Conservation (phyloP, 768 basidiomycete species). For the Holtermannia corniformis region DNA sequence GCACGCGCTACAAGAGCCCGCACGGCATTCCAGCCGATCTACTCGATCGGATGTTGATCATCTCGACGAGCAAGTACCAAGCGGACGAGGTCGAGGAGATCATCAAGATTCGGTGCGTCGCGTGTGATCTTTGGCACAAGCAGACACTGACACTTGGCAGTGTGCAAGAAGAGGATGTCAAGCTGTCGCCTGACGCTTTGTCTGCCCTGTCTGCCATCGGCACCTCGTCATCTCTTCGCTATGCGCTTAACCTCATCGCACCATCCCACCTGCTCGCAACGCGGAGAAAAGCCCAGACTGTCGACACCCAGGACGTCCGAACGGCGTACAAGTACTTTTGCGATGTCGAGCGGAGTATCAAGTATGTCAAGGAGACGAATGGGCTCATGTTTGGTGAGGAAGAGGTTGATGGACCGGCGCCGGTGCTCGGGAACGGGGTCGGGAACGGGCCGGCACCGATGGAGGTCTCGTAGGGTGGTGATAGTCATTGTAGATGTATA, state of each 20-base stretch:
- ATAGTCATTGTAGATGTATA: neutral
- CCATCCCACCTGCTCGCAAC: conserved; percentile 77
- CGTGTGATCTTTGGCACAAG: neutral
- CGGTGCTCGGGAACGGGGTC: neutral
- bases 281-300: conserved; percentile 64
- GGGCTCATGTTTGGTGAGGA: conserved; percentile 43
- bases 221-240: conserved; percentile 77
- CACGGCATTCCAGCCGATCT: conserved; percentile 93
- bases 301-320: conserved; percentile 76
- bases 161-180: conserved; percentile 91
- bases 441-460: conserved; percentile 13
- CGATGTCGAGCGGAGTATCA: conserved; percentile 37
- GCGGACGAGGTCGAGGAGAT: conserved; percentile 82
- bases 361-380: conserved; percentile 39
- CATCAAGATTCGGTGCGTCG: conserved; percentile 73
- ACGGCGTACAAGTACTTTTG: conserved; percentile 56
- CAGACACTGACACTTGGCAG: conserved; percentile 41
- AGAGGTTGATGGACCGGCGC: conserved; percentile 21
- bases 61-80: conserved; percentile 78
- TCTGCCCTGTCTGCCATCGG: conserved; percentile 84
- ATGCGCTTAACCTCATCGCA: conserved; percentile 89
- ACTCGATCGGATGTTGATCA: conserved; percentile 89
- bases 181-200: conserved; percentile 60
- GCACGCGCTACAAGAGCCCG: conserved; percentile 86
- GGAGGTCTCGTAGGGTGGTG: conserved; percentile 11